Percentiles rank a stretch among this genome's conserved stretches.
Conservation (phyloP, 116 monocot genomes). For the Posidonia oceanica region DNA sequence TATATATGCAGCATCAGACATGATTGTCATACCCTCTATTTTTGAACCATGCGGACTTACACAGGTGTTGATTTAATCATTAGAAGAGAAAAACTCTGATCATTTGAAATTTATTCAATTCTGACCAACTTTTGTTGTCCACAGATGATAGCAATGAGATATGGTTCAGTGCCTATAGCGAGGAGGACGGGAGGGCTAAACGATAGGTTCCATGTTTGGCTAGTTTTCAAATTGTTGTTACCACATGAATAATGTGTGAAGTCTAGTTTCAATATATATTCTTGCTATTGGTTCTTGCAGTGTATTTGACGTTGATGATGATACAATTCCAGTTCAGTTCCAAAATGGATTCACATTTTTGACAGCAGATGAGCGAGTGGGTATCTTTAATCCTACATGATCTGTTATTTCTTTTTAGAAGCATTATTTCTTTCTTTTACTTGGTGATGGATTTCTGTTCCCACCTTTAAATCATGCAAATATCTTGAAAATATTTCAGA, state of each 20-base stretch:
- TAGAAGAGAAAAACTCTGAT: too few species aligned
- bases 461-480: background rate
- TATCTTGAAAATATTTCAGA: constrained; percentile 16
- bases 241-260: background rate
- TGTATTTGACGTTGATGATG: constrained; percentile 83
- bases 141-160: constrained; percentile 98
- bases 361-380: constrained; percentile 58
- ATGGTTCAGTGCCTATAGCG: constrained; percentile 88
- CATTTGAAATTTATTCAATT: background rate
- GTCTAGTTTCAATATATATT: background rate
- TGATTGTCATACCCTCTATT: constrained; percentile 85
- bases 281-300: constrained; percentile 17
- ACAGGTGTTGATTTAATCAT: constrained; percentile 37
- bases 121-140: background rate
- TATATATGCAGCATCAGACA: constrained; percentile 80
- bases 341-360: constrained; percentile 80
- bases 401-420: background rate
- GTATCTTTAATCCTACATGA: background rate
- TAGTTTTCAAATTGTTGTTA: background rate
- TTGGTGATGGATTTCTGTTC: background rate
- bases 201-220: constrained; percentile 39
- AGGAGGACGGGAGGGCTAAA: constrained; percentile 82
- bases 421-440: background rate
- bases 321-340: constrained; percentile 40
- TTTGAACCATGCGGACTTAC: constrained; percentile 98